phyloP scores from a whole-genome alignment of 495 filamentous ascomycete genomes.

The Penicillium dipodomyicola region DNA sequence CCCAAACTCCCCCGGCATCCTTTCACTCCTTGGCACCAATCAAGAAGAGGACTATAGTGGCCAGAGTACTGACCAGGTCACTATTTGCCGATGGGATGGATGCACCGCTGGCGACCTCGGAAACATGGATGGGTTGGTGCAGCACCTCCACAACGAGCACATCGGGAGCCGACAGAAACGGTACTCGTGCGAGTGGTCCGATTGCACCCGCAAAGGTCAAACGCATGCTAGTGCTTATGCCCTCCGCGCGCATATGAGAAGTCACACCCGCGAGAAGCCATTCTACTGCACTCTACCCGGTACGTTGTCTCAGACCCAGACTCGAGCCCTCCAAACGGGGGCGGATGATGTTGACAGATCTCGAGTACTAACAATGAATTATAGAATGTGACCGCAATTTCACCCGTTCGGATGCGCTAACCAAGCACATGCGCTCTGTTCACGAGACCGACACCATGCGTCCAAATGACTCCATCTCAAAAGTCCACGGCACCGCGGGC shows the following conservation, averaged over 20 bases:
- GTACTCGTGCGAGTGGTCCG: conserved; percentile 93
- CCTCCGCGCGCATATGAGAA: conserved; percentile 93
- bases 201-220: conserved; percentile 81
- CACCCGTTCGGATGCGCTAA: conserved; percentile 92
- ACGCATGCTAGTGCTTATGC: conserved; percentile 94
- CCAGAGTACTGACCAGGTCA: conserved; percentile 76
- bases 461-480: conserved; percentile 81
- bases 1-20: conserved; percentile 45
- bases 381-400: conserved; percentile 95
- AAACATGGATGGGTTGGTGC: conserved; percentile 92
- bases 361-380: background rate
- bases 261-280: conserved; percentile 96
- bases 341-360: background rate
- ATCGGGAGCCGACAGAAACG: conserved; percentile 79
- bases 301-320: conserved; percentile 36
- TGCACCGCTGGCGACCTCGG: conserved; percentile 76
- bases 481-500: conserved; percentile 36
- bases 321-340: background rate
- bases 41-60: conserved; percentile 77
- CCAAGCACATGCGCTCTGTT: conserved; percentile 98
- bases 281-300: conserved; percentile 95
- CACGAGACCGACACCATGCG: conserved; percentile 94
- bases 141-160: conserved; percentile 91
- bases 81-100: conserved; percentile 83
- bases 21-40: conserved; percentile 51